Evolutionary conservation across 1,284 basidiomycete species (phyloP), one percentile per base, ranked within the genome.

Genomic region (Erythrobasidium hasegawianum): DNA sequence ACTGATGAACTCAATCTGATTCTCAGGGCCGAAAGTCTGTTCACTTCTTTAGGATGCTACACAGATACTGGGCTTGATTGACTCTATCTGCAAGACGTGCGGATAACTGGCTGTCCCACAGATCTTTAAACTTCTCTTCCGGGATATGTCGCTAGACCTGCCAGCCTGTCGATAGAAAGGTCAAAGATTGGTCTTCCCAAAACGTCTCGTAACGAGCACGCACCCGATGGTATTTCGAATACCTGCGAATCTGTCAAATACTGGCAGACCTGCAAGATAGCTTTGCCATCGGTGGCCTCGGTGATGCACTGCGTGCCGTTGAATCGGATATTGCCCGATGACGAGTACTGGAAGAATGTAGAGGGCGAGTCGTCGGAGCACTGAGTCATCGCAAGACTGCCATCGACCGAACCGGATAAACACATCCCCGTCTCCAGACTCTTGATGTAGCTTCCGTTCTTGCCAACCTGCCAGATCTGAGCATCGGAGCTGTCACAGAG

Each of bases 191-290:
- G 11, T 33, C 33, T 33, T 33, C 33, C 33, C 4, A 49, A 4
- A 49, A 18, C 4, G 45, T n/a, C 4, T 20, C 18, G 14, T 9
- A 18, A 49, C 18, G 45, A 24, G 45, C 18, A 56, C 54, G 20
- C 22, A 56, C 58, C 58, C n/a, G 58, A 59, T 1, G 58, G 58
- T 45, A 59, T 49, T 29, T 59, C 58, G 27, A 59, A 59, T n/a
- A 59, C 58, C 58, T 59, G 58, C n/a, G 58, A 8, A 39, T 59
- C 50, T 26, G 58, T 45, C 11, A 59, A 43, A 24, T 59, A 49
- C 26, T 26, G 22, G 58, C 58, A 59, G 9, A n/a, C 58, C 22
- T n/a, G 26, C 13, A 59, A 33, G 7, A 45, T 24, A 33, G 58
- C 58, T 14, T 41, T 27, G 13, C 58, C 58, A 59, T 59, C 45